A percentile compares a stretch with the other conserved stretches of the same genome.
phyloP scores from a whole-genome alignment of 1,284 basidiomycete genomes.

The Erythrobasidium hasegawianum region DNA sequence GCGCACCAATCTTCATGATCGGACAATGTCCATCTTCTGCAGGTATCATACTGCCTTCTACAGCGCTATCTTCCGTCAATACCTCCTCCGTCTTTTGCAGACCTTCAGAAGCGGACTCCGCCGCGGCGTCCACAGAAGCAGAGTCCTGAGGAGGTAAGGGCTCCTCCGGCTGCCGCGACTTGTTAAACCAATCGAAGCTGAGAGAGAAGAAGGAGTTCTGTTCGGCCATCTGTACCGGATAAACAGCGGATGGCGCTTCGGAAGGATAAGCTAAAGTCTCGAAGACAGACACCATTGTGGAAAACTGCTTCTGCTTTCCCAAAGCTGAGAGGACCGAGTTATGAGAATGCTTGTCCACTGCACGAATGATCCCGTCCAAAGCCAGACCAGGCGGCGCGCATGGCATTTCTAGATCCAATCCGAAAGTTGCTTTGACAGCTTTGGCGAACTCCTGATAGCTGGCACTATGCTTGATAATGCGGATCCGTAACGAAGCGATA shows the following conservation, averaged over 20 bases:
- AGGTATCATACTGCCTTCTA: too few relatives aligned
- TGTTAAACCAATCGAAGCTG: too few relatives aligned
- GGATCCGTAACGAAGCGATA: conserved; percentile 8
- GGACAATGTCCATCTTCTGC: neutral
- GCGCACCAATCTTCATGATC: neutral
- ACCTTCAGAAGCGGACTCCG: too few relatives aligned
- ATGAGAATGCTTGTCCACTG: conserved; percentile 12
- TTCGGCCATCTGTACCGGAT: too few relatives aligned
- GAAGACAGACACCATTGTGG: conserved; percentile 23
- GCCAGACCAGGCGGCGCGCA: conserved; percentile 1
- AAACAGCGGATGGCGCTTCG: too few relatives aligned
- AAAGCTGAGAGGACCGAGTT: conserved; percentile 16
- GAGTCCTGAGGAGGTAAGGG: too few relatives aligned
- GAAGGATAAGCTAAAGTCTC: conserved; percentile 6
- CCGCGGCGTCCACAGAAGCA: too few relatives aligned
- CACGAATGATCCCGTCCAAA: neutral
- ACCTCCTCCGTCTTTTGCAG: too few relatives aligned
- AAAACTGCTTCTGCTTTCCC: conserved; percentile 8
- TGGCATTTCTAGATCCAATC: conserved; percentile 13
- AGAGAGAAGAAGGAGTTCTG: too few relatives aligned
- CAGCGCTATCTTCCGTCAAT: too few relatives aligned
- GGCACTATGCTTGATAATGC: conserved; percentile 14
- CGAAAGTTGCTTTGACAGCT: conserved; percentile 2
- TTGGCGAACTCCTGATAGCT: neutral
- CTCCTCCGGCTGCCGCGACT: too few relatives aligned